phyloP scores from a whole-genome alignment of 441 rosid species.

The Manihot esculenta region DNA sequence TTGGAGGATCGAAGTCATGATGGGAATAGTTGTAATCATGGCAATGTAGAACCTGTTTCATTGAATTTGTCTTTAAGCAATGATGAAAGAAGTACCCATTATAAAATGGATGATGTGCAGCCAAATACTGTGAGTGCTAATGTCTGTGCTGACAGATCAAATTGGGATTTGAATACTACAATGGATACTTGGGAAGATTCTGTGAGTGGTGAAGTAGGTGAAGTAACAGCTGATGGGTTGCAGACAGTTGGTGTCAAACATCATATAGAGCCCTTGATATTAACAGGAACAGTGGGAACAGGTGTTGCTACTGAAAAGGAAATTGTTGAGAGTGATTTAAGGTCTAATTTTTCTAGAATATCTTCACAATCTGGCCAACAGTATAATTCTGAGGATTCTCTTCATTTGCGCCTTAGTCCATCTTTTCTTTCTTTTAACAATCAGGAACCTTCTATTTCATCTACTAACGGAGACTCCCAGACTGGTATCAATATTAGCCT shows the following conservation, averaged over 20 bases:
- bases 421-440: slow-evolving; percentile 26
- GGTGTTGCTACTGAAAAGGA: slow-evolving; percentile 27
- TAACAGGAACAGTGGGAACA: slow-evolving; percentile 22
- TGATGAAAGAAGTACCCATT: slow-evolving; percentile 31
- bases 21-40: slow-evolving; percentile 28
- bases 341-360: slow-evolving; percentile 23
- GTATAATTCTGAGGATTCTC: slow-evolving; percentile 42
- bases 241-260: slow-evolving; percentile 20
- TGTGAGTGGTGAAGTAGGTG: slow-evolving; percentile 31
- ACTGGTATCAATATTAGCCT: slow-evolving; percentile 23
- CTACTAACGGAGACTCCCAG: slow-evolving; percentile 25
- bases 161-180: slow-evolving; percentile 86
- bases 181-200: slow-evolving; percentile 81
- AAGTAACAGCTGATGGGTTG: slow-evolving; percentile 28
- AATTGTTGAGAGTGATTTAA: slow-evolving; percentile 25
- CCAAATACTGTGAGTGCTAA: slow-evolving; percentile 26
- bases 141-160: slow-evolving; percentile 48
- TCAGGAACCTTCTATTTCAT: slow-evolving; percentile 35
- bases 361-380: slow-evolving; percentile 28
- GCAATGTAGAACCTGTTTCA: slow-evolving; percentile 36
- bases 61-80: slow-evolving; percentile 56
- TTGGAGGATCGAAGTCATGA: slow-evolving; percentile 26
- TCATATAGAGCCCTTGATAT: slow-evolving; percentile 36
- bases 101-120: slow-evolving; percentile 26
- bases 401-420: slow-evolving; percentile 56